A percentile compares a stretch with the other conserved stretches of the same genome.
Conservation (phyloP, 352 stramenopile species). For the Thraustotheca clavata region DNA sequence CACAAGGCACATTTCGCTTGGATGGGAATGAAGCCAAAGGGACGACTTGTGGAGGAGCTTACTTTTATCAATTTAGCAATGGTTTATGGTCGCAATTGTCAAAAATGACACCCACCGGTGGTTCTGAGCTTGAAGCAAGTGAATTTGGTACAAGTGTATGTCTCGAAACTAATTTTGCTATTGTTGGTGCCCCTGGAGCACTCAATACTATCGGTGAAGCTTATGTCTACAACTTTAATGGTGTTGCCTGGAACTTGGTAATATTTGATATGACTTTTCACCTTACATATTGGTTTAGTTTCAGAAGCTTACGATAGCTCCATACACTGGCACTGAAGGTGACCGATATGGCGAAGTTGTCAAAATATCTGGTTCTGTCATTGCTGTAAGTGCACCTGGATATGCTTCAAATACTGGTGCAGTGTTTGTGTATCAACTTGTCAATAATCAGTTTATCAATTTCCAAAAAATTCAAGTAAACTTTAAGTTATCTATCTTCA, state of each 20-base stretch:
- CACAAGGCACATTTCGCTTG: slow-evolving; percentile 42
- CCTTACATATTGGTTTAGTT: slow-evolving; percentile 24
- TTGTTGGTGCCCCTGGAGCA: slow-evolving; percentile 48
- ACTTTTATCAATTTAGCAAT: slow-evolving; percentile 40
- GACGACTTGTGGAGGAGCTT: slow-evolving; percentile 56
- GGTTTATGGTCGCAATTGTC: slow-evolving; percentile 42
- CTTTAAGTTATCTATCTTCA: not conserved
- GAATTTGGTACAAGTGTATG: slow-evolving; percentile 52
- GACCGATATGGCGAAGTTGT: slow-evolving; percentile 68
- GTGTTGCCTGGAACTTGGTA: slow-evolving; percentile 36
- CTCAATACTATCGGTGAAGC: slow-evolving; percentile 49
- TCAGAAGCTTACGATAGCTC: slow-evolving; percentile 44
- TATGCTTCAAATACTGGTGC: slow-evolving; percentile 43
- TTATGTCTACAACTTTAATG: slow-evolving; percentile 69
- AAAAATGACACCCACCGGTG: slow-evolving; percentile 44
- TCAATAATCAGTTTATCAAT: slow-evolving; percentile 48
- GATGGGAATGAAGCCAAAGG: slow-evolving; percentile 55
- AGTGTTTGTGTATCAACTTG: slow-evolving; percentile 68
- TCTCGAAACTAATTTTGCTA: slow-evolving; percentile 41
- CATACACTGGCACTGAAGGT: slow-evolving; percentile 33
- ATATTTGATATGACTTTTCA: not conserved
- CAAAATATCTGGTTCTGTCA: slow-evolving; percentile 30
- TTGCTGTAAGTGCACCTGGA: slow-evolving; percentile 60
- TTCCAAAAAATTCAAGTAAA: slow-evolving; percentile 50
- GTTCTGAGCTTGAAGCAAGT: slow-evolving; percentile 31